A percentile compares a stretch with the other conserved stretches of the same genome.
Evolutionary conservation across 1,284 basidiomycete species (phyloP).

Genomic region (Athelia sp.): DNA sequence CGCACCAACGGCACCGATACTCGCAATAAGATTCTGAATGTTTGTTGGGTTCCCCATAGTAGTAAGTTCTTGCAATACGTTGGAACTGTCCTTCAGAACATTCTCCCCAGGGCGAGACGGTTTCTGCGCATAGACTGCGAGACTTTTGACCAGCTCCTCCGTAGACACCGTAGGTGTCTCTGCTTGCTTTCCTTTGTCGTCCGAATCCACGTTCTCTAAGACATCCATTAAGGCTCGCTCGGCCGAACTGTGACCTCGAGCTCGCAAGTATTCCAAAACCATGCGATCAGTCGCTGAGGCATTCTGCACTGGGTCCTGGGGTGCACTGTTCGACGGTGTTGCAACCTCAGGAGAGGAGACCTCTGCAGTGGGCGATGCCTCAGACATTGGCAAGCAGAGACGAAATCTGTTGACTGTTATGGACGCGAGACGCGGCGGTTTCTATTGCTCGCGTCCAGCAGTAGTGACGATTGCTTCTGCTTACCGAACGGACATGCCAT

Average conservation of each 20-base stretch:
- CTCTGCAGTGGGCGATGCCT: slow-evolving; percentile 32
- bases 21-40: slow-evolving; percentile 71
- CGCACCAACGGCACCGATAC: slow-evolving; percentile 70
- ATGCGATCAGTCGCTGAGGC: slow-evolving; percentile 49
- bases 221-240: slow-evolving; percentile 72
- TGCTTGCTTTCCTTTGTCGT: slow-evolving; percentile 49
- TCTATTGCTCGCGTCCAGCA: too few relatives aligned
- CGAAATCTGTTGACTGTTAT: too few relatives aligned
- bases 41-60: slow-evolving; percentile 60
- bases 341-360: slow-evolving; percentile 21
- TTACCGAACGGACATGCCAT: too few relatives aligned
- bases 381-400: slow-evolving; percentile 29
- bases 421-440: too few relatives aligned
- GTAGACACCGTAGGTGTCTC: slow-evolving; percentile 43
- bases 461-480: too few relatives aligned
- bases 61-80: slow-evolving; percentile 60
- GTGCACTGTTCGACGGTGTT: slow-evolving; percentile 21
- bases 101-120: slow-evolving; percentile 61
- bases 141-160: slow-evolving; percentile 62
- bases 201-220: slow-evolving; percentile 50
- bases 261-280: slow-evolving; percentile 81
- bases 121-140: slow-evolving; percentile 63
- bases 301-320: slow-evolving; percentile 33
- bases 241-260: slow-evolving; percentile 75
- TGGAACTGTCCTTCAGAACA: slow-evolving; percentile 58